phyloP scores from a whole-genome alignment of 805 yeast genomes.

The Tetrapisispora pingtungensis region DNA sequence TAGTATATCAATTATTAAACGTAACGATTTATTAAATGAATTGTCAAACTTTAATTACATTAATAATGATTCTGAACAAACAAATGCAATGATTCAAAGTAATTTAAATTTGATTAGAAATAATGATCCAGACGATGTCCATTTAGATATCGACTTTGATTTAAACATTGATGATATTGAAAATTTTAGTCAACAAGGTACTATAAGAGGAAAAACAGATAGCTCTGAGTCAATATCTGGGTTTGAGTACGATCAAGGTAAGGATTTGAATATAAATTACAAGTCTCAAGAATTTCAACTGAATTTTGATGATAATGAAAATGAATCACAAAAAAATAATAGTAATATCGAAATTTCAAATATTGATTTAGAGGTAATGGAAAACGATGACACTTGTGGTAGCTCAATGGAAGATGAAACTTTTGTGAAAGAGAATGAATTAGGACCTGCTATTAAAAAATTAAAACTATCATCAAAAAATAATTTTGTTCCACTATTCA shows the following conservation, averaged over 20 bases:
- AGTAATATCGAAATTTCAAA: conserved; percentile 3
- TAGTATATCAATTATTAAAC: conserved; percentile 9
- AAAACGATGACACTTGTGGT: conserved; percentile 5
- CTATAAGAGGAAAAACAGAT: conserved; percentile 4
- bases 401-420: conserved; percentile 7
- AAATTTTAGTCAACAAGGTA: conserved; percentile 20
- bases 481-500: background rate
- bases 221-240: background rate
- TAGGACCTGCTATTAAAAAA: conserved; percentile 8
- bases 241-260: conserved; percentile 5
- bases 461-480: background rate
- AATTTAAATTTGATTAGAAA: background rate
- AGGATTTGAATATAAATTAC: conserved; percentile 4
- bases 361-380: conserved; percentile 6
- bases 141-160: conserved; percentile 23
- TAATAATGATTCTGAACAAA: conserved; percentile 5
- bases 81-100: background rate
- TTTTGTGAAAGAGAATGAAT: background rate
- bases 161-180: conserved; percentile 26
- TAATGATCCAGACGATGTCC: conserved; percentile 12
- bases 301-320: conserved; percentile 8
- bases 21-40: conserved; percentile 18
- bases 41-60: conserved; percentile 14
- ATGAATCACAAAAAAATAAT: background rate
- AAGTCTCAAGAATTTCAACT: conserved; percentile 8